Base-by-base conservation (phyloP, 2,329 filamentous ascomycete species). In the Exophiala aquamarina region DNA sequence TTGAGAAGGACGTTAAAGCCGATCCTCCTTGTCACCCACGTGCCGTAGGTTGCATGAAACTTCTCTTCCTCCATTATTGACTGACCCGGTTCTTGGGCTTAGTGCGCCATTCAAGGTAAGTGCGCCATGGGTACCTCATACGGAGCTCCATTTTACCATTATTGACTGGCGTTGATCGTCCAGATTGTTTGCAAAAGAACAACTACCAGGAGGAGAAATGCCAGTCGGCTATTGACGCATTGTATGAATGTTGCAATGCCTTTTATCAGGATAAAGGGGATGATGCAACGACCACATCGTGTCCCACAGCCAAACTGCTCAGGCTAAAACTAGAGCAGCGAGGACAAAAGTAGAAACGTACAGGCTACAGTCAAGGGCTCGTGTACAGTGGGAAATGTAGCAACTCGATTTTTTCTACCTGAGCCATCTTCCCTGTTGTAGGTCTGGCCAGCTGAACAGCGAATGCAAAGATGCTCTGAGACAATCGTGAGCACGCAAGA, bases 401-500 rank as follows among this genome's bases (percentile, higher is more conserved):
- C 61, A 61, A 43, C 51, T 60, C 58, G 49, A 49, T 62, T 59
- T 60, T 52, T 55, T 59, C 52, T 58, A 55, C 49, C 76, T 75
- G 71, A 73, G 67, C 70, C 71, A 65, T 75, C 73, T 75, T 73
- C 69, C 72, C 70, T 64, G 71, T 67, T 67, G 59, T 65, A 63
- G 73, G 69, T 80, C 74, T 77, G 84, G 82, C 71, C 84, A 87
- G 83, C 77, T 76, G 72, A 76, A 79, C 75, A 84, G 81, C 80
- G 80, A 86, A 82, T 81, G 83, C 77, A 75, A 74, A 71, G 70
- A 75, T 76, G 81, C 67, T 87, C 88, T 94, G 89, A 86, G 92
- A 87, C 87, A 78, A 87, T 90, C 89, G 84, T 91, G 90, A 98
- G 93, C 93, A 89, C 92, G 91, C 88, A 76, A 74, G 86, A 91